Conservation (phyloP, 768 basidiomycete genomes). For the Baorangia bicolor region DNA sequence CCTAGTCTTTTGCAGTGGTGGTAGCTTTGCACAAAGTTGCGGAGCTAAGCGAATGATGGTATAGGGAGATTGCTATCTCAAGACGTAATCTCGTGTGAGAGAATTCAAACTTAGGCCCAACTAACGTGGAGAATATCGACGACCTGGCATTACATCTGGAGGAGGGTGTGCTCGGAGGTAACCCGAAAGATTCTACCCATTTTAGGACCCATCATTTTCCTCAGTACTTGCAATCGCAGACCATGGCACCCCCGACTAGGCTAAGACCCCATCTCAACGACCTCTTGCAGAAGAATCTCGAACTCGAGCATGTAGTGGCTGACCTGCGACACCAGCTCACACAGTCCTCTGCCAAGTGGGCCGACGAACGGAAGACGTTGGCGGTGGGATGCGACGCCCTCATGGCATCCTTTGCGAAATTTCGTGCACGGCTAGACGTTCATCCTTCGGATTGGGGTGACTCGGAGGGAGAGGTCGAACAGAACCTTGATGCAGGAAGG, state of each 20-base stretch:
- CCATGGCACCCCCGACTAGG: conserved; percentile 26
- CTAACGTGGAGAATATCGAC: conserved; percentile 4
- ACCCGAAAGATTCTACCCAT: not conserved
- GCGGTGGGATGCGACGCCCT: conserved; percentile 22
- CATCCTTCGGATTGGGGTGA: conserved; percentile 23
- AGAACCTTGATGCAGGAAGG: conserved; percentile 14
- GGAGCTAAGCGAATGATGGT: not conserved
- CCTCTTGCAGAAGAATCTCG: conserved; percentile 29
- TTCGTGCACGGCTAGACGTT: conserved; percentile 24
- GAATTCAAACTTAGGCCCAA: not conserved
- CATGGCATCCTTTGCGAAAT: conserved; percentile 34
- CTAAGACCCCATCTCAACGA: conserved; percentile 29
- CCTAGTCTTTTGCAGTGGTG: not conserved
- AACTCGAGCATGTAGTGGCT: conserved; percentile 28
- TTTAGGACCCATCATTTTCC: not conserved
- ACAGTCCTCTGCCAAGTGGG: conserved; percentile 30
- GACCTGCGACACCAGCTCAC: conserved; percentile 30
- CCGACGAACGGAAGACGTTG: conserved; percentile 27
- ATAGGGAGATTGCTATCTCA: not conserved
- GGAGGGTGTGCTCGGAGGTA: not conserved
- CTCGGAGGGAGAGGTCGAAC: conserved; percentile 27
- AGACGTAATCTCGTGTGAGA: conserved; percentile 20
- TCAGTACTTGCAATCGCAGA: not conserved
- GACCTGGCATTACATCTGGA: not conserved
- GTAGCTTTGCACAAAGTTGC: not conserved